Base-by-base conservation (phyloP, 2,329 filamentous ascomycete genomes). In the Ophiostoma piceae region DNA sequence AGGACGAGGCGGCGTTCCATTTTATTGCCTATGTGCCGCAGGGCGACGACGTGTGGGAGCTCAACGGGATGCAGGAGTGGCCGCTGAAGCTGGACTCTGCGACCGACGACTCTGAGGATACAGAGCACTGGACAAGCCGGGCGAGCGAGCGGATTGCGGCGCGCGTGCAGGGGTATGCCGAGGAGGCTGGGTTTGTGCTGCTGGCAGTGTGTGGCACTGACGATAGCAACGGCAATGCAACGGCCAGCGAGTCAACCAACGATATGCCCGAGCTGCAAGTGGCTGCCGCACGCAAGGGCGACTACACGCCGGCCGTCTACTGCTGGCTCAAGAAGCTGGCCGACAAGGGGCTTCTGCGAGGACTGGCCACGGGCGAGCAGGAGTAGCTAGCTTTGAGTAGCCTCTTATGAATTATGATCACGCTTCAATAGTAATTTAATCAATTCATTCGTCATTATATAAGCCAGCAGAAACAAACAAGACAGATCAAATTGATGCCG, bases 21-120 rank as follows among this genome's bases (percentile, higher is more conserved):
- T 99, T 99, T 79, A 93, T 99, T 76, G 95, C 94, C 32, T 99
- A 99, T 80, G 94, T 92, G 14, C 86, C 89, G 67, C 84, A 96
- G 74, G 87, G 90, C 77, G 89, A 88, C 72, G 87, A 83, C 4
- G 85, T 99, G 69, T 99, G 97, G 83, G 95, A 99, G 81, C 86
- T 99, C 69, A 95, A 99, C 79, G 95, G 95, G 19, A 84, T 99
- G 67, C 43, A 62, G 7, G 9, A 26, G 12, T 41, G 65, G 65
- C 65, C 65, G 37, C 39, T 29, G 5, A 65, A 39, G 62, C 35
- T 65, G 19, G 35, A 29, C 26, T 29, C 26, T 29, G 26, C 26
- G 26, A n/a, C n/a, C n/a, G n/a, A n/a, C n/a, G n/a, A n/a, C 26
- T 29, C 26, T 29, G 26, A 29, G 35, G 35, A 16, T 12, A 16